Evolutionary conservation across 768 basidiomycete species (phyloP), one percentile per base, ranked within the genome.

Genomic region (Suillus variegatus): DNA sequence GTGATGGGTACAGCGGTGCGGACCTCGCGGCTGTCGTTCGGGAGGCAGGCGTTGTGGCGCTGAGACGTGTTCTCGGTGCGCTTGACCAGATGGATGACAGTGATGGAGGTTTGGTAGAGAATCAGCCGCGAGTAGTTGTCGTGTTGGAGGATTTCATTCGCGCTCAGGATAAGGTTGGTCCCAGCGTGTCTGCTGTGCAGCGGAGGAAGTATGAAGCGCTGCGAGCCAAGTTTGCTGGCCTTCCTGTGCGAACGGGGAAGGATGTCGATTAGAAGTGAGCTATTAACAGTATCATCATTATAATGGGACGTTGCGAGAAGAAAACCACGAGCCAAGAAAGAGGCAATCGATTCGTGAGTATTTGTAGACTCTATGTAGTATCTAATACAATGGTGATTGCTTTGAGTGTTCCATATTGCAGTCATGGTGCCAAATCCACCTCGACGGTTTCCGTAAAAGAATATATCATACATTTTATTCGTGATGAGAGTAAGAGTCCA

Each of bases 1-100:
- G 93, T 68, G 94, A 95, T 43, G 95, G 94, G 14, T 96, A 93
- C 75, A 95, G 92, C 70, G 95, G 95, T 9, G 95, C 95, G 0
- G 95, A 98, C 78, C 80, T 97, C 6, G 93, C 95, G 2, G 87
- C 94, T 3, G 78, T 97, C 35, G 92, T 96, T 13, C 81, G 95
- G 47, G 95, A 97, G 76, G 94, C 95, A 0, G 95, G 93, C 4
- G 94, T 97, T 2, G 78, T 84, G n/a, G 94, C 95, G 0, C 78
- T 98, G 64, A 84, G 85, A 66, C 81, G 88, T 32, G 32, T 85
- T 2, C 76, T 93, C 25, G 93, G 92, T 5, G 83, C 85, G 28
- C 81, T 94, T 64, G 89, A 90, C 65, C 77, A 81, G 64, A 83
- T 91, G 78, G 87, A 87, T 2, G 67, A 67, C 70, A 68, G 20